phyloP scores from a whole-genome alignment of 1,284 basidiomycete genomes.

The Leccinum pachyderme region DNA sequence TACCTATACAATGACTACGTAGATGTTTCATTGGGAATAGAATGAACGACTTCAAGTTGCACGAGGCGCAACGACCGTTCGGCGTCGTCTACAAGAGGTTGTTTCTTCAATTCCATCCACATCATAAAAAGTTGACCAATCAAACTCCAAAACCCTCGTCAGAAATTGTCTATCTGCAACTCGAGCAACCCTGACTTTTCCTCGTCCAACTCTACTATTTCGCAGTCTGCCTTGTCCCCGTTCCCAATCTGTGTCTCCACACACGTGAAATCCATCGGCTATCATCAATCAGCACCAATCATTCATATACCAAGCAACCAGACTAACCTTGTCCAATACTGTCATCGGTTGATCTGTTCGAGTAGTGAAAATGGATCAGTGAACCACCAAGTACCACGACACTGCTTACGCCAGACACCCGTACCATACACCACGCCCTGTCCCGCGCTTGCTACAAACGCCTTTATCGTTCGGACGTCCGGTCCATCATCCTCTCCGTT shows the following conservation, averaged over 20 bases:
- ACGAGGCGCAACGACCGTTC: too few relatives aligned
- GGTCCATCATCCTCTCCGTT: conserved; percentile 76
- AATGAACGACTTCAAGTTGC: too few relatives aligned
- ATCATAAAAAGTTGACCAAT: too few relatives aligned
- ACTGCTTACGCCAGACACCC: conserved; percentile 82
- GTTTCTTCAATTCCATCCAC: too few relatives aligned
- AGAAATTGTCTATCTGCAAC: conserved; percentile 29
- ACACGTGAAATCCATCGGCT: conserved; percentile 78
- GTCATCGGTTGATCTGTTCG: conserved; percentile 80
- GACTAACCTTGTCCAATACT: conserved; percentile 65
- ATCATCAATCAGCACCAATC: conserved; percentile 4
- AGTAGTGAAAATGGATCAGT: background rate
- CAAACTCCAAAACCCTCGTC: too few relatives aligned
- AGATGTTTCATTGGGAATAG: too few relatives aligned
- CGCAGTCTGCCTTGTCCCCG: conserved; percentile 70
- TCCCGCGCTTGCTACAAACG: conserved; percentile 74
- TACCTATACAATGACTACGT: too few relatives aligned
- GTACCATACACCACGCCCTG: conserved; percentile 85
- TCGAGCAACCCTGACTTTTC: conserved; percentile 31
- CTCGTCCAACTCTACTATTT: conserved; percentile 61
- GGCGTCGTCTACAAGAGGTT: too few relatives aligned
- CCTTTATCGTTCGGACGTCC: conserved; percentile 68
- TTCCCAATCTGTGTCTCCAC: conserved; percentile 85
- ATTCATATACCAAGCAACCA: background rate
- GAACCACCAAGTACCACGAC: background rate